Conservation (phyloP, 73 alveolate species). For the Paramecium bursaria region DNA sequence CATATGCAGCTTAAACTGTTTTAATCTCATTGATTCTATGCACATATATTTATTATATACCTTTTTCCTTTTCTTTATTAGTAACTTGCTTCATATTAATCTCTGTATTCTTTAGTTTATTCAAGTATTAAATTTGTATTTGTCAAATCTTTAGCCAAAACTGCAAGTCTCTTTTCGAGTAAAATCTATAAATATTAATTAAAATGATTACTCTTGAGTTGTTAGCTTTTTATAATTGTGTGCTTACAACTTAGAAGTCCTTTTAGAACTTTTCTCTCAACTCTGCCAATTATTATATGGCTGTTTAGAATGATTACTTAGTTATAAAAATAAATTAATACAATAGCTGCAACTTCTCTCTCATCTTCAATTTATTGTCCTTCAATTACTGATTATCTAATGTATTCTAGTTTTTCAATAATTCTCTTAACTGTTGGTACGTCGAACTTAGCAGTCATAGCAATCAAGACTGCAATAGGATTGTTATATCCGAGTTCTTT, state of each 20-base stretch:
- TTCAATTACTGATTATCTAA: slow-evolving; percentile 39
- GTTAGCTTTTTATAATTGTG: neutral
- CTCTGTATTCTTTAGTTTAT: slow-evolving; percentile 50
- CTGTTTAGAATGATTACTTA: slow-evolving; percentile 13
- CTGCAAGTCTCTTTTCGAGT: slow-evolving; percentile 32
- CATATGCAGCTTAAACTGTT: slow-evolving; percentile 49
- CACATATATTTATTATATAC: neutral
- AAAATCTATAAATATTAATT: neutral
- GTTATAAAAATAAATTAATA: neutral
- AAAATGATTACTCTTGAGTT: neutral
- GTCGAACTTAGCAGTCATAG: slow-evolving; percentile 48
- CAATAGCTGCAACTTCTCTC: slow-evolving; percentile 2
- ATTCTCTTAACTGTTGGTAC: slow-evolving; percentile 58
- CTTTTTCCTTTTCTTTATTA: slow-evolving; percentile 55
- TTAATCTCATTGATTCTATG: slow-evolving; percentile 38
- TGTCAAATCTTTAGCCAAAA: slow-evolving; percentile 26
- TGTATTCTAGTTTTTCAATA: slow-evolving; percentile 41
- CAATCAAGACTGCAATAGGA: slow-evolving; percentile 49
- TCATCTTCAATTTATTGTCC: slow-evolving; percentile 21
- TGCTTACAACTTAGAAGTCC: slow-evolving; percentile 3
- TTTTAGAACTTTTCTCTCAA: slow-evolving; percentile 43
- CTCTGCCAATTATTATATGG: slow-evolving; percentile 12
- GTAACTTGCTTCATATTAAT: slow-evolving; percentile 58
- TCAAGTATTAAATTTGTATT: slow-evolving; percentile 3
- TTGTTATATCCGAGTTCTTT: slow-evolving; percentile 41